A percentile compares a stretch with the other conserved stretches of the same genome.
These are phyloP conservation scores for Talaromyces adpressus DNA, from an alignment of 495 filamentous ascomycete genomes.

Conservation along the genomic window DNA sequence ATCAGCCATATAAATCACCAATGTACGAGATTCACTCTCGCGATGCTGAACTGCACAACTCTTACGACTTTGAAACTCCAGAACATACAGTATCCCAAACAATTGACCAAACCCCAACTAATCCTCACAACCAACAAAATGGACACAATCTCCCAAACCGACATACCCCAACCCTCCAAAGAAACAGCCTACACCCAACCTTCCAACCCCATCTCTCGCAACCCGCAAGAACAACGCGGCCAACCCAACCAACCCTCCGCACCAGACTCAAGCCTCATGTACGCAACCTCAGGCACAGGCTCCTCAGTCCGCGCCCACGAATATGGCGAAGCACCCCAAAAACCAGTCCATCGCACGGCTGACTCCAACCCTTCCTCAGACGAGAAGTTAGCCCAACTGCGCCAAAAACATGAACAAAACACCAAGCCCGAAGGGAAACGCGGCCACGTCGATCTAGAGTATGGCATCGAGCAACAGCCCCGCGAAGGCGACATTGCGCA, in stretches of 20 bases:
- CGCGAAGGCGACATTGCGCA: slow-evolving; percentile 49
- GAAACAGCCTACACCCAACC: slow-evolving; percentile 41
- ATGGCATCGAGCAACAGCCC: slow-evolving; percentile 48
- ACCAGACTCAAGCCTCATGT: slow-evolving; percentile 1
- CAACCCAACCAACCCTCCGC: slow-evolving; percentile 7
- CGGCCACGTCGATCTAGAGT: slow-evolving; percentile 34
- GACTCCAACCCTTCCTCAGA: slow-evolving; percentile 31
- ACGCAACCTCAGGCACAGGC: background rate
- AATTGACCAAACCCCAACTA: background rate
- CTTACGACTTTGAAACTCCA: background rate
- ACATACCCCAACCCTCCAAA: slow-evolving; percentile 41
- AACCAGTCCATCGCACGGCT: slow-evolving; percentile 32
- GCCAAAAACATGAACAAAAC: slow-evolving; percentile 12
- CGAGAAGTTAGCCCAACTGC: slow-evolving; percentile 19
- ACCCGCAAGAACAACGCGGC: slow-evolving; percentile 37
- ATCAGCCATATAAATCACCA: background rate
- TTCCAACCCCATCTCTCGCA: slow-evolving; percentile 43
- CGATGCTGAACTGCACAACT: background rate
- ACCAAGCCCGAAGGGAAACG: slow-evolving; percentile 11
- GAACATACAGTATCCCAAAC: background rate
- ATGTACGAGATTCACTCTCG: too few species aligned
- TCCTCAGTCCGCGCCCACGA: slow-evolving; percentile 4
- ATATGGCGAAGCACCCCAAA: slow-evolving; percentile 22
- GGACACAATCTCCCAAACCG: slow-evolving; percentile 20
- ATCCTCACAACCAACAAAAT: slow-evolving; percentile 10